These are phyloP conservation scores for Pythium phragmiticola DNA, from an alignment of 352 stramenopile species.

Conservation along the genomic window DNA sequence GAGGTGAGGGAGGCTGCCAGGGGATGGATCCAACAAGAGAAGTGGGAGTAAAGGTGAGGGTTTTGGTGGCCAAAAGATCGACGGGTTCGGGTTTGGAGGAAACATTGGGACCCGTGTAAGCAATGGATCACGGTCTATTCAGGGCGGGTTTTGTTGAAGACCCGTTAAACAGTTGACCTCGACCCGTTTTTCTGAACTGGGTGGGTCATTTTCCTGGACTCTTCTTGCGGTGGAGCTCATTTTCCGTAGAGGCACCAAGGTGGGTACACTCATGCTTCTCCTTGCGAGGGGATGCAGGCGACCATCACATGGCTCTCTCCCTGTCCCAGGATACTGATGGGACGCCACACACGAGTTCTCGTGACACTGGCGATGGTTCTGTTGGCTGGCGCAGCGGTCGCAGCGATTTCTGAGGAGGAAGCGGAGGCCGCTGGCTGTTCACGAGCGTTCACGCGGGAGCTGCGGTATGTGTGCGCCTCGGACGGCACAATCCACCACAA, in stretches of 20 bases:
- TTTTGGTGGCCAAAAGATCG: neutral
- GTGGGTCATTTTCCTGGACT: slow-evolving; percentile 1
- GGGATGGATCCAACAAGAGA: neutral
- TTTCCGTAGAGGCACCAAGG: neutral
- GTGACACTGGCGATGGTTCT: neutral
- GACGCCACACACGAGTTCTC: slow-evolving; percentile 3
- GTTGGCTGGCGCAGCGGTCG: neutral
- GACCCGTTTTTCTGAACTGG: neutral
- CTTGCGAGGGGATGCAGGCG: neutral
- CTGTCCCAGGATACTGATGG: neutral
- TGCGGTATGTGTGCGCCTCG: slow-evolving; percentile 49
- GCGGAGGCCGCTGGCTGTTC: slow-evolving; percentile 18
- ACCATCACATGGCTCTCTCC: neutral
- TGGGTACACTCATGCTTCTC: slow-evolving; percentile 12
- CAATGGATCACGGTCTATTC: neutral
- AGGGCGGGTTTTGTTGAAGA: neutral
- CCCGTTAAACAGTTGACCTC: neutral
- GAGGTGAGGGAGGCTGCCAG: neutral
- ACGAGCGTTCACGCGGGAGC: slow-evolving; percentile 46
- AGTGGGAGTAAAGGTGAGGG: slow-evolving; percentile 1
- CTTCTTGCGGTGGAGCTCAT: slow-evolving; percentile 15
- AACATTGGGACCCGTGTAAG: neutral
- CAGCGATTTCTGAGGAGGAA: slow-evolving; percentile 14
- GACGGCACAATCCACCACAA: slow-evolving; percentile 59
- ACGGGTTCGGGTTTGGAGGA: slow-evolving; percentile 4